Conservation (phyloP, 2,329 filamentous ascomycete genomes). For the Neoarthrinium moseri region DNA sequence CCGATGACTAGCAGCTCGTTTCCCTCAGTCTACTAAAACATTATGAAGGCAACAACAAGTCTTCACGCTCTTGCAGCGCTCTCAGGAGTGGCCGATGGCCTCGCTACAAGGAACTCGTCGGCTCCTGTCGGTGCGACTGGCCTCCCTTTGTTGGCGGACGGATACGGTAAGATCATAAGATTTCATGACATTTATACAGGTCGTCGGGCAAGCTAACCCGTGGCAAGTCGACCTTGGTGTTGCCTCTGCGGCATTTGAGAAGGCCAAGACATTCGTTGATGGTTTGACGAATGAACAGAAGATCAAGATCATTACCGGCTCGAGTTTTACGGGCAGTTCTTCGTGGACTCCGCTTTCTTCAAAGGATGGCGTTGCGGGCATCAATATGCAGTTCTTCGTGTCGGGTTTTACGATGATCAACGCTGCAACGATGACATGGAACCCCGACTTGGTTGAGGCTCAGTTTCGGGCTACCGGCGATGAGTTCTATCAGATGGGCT, state of each 20-base stretch:
- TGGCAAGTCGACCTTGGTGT: conserved; percentile 4
- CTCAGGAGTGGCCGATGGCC: neutral
- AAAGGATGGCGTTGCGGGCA: conserved; percentile 16
- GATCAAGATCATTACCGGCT: conserved; percentile 2
- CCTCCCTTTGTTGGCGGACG: conserved; percentile 2
- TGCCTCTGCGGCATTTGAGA: conserved; percentile 1
- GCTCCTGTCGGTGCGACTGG: neutral
- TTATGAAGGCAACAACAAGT: conserved; percentile 1
- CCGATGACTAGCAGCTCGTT: neutral
- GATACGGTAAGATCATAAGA: neutral
- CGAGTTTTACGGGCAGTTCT: neutral
- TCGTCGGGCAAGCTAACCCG: neutral
- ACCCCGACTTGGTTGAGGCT: conserved; percentile 13
- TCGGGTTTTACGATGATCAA: conserved; percentile 16
- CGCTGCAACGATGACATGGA: conserved; percentile 19
- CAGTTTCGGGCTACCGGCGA: conserved; percentile 15
- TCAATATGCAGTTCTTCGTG: conserved; percentile 17
- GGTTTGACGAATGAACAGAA: conserved; percentile 3
- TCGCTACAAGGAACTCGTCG: neutral
- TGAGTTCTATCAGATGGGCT: conserved; percentile 16
- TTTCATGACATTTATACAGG: no score
- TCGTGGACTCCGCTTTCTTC: conserved; percentile 2
- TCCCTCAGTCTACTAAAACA: neutral
- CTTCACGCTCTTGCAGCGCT: neutral
- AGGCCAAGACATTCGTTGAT: conserved; percentile 4